phyloP scores from a whole-genome alignment of 2,329 filamentous ascomycete genomes.

The Zymoseptoria passerinii region DNA sequence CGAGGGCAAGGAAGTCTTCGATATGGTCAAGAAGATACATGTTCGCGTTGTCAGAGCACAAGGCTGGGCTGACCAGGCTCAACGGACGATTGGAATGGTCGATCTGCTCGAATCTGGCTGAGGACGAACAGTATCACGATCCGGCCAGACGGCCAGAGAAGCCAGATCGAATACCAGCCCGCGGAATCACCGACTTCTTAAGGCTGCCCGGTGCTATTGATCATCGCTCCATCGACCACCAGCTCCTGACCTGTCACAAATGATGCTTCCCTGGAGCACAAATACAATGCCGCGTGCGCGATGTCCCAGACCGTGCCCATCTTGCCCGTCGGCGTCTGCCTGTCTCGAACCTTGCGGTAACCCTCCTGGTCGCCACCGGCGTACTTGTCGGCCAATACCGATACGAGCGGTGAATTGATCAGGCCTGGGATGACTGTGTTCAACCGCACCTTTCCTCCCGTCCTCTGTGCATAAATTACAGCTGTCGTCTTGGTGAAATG shows the following conservation, averaged over 20 bases:
- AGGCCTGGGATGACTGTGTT: conserved; percentile 51
- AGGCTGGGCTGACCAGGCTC: conserved; percentile 74
- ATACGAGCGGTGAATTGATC: conserved; percentile 48
- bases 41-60: conserved; percentile 66
- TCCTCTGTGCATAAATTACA: conserved; percentile 44
- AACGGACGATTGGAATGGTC: conserved; percentile 78
- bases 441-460: conserved; percentile 38
- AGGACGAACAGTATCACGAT: conserved; percentile 2
- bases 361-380: conserved; percentile 40
- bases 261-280: conserved; percentile 50
- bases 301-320: conserved; percentile 56
- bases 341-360: conserved; percentile 45
- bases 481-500: conserved; percentile 71
- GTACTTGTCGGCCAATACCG: conserved; percentile 39
- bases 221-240: conserved; percentile 27
- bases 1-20: conserved; percentile 22
- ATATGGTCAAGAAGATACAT: conserved; percentile 63
- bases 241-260: conserved; percentile 54
- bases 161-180: not conserved
- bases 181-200: not conserved
- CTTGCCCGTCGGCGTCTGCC: conserved; percentile 50
- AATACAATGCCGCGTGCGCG: conserved; percentile 48
- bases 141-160: not conserved
- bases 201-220: conserved; percentile 15
- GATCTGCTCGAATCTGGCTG: conserved; percentile 59